A percentile compares a stretch with the other conserved stretches of the same genome.
phyloP scores from a whole-genome alignment of 2,329 filamentous ascomycete species.

The Colletotrichum karsti region DNA sequence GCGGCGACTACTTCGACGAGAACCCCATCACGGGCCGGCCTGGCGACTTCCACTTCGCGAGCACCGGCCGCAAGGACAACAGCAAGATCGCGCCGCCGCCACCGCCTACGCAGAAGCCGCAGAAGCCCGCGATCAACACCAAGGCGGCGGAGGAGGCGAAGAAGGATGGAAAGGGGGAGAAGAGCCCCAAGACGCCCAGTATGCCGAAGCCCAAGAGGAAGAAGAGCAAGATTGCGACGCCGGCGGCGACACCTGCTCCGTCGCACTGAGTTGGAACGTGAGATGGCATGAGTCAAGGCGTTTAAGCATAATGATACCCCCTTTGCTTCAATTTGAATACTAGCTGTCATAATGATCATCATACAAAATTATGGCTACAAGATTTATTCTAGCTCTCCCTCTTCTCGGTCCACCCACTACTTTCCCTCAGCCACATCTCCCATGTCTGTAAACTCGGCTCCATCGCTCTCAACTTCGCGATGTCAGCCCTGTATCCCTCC shows the following conservation, averaged over 20 bases:
- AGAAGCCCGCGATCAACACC: conserved; percentile 45
- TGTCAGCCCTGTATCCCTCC: conserved; percentile 22
- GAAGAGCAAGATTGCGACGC: conserved; percentile 53
- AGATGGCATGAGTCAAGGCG: background rate
- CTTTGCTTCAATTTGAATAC: conserved; percentile 3
- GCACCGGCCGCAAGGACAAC: conserved; percentile 62
- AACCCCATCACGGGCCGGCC: conserved; percentile 74
- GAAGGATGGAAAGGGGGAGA: conserved; percentile 56
- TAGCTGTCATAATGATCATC: too few species aligned
- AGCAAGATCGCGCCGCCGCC: conserved; percentile 36
- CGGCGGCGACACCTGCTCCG: conserved; percentile 16
- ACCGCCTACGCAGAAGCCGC: conserved; percentile 16
- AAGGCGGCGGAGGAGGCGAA: conserved; percentile 50
- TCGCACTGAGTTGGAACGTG: background rate
- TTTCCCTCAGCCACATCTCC: conserved; percentile 31
- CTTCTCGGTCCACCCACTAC: conserved; percentile 30
- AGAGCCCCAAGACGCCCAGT: conserved; percentile 51
- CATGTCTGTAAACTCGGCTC: conserved; percentile 30
- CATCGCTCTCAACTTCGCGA: background rate
- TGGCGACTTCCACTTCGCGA: conserved; percentile 71
- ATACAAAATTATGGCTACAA: too few species aligned
- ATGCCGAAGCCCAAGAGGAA: conserved; percentile 54
- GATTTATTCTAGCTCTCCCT: background rate
- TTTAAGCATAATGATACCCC: conserved; percentile 26
- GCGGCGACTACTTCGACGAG: conserved; percentile 73